Evolutionary conservation across 2,329 filamentous ascomycete genomes (phyloP).

Genomic region (Kalmusia sp.): DNA sequence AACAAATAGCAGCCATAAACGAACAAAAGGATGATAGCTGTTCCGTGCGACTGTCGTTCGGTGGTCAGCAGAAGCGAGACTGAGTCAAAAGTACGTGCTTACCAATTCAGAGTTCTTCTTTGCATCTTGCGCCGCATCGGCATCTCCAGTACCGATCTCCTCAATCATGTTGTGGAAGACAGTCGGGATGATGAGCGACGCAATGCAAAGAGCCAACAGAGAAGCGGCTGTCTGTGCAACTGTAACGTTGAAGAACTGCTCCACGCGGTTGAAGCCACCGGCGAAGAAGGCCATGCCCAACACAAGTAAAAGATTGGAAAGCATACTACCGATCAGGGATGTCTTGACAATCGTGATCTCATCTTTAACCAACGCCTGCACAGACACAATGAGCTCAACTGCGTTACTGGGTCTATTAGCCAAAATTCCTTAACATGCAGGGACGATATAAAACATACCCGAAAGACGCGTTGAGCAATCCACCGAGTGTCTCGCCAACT

Average conservation of each 20-base stretch:
- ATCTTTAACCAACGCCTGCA: constrained; percentile 77
- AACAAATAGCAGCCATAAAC: constrained; percentile 85
- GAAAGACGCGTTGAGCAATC: constrained; percentile 88
- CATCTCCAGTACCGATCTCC: constrained; percentile 24
- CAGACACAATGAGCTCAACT: constrained; percentile 86
- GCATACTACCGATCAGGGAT: constrained; percentile 87
- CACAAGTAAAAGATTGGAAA: constrained; percentile 88
- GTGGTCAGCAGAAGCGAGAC: constrained; percentile 6
- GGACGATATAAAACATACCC: constrained; percentile 62
- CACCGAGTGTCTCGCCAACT: constrained; percentile 82
- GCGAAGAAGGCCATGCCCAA: constrained; percentile 94
- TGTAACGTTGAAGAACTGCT: constrained; percentile 91
- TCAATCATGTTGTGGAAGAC: constrained; percentile 65
- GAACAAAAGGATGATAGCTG: constrained; percentile 79
- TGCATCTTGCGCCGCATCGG: constrained; percentile 25
- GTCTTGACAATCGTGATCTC: constrained; percentile 90
- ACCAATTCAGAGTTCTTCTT: constrained; percentile 39
- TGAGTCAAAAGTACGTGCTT: not conserved
- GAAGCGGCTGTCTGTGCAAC: constrained; percentile 90
- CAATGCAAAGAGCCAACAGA: constrained; percentile 78
- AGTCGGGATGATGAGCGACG: constrained; percentile 86
- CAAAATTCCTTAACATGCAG: constrained; percentile 17
- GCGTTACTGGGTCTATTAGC: constrained; percentile 67
- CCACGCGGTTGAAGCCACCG: constrained; percentile 76
- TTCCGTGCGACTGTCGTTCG: constrained; percentile 66